A percentile compares a stretch with the other conserved stretches of the same genome.
Conservation (phyloP, 2,329 filamentous ascomycete genomes). For the Bipolaris victoriae region DNA sequence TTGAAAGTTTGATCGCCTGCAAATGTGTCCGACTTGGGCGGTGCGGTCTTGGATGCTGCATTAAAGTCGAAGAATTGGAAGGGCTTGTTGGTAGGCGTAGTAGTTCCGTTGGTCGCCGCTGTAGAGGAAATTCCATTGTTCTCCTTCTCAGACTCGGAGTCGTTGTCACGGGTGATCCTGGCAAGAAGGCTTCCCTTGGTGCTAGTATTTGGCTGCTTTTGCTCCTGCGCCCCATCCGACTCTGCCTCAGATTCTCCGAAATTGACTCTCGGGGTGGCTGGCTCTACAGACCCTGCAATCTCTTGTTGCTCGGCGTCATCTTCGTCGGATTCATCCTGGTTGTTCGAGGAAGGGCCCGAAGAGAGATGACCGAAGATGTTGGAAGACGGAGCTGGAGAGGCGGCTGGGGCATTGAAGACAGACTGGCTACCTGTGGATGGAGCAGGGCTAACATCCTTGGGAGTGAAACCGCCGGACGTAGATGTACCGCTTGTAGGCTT, state of each 20-base stretch:
- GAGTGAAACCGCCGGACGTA: conserved; percentile 31
- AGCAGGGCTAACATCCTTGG: conserved; percentile 39
- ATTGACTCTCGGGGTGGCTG: conserved; percentile 34
- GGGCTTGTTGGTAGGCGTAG: conserved; percentile 35
- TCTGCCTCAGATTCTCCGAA: conserved; percentile 32
- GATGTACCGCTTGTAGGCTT: conserved; percentile 33
- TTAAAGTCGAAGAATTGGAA: conserved; percentile 40
- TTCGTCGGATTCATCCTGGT: conserved; percentile 42
- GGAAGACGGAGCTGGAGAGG: conserved; percentile 26
- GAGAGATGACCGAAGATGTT: conserved; percentile 47
- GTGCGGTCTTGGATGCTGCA: conserved; percentile 36
- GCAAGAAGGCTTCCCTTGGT: conserved; percentile 33
- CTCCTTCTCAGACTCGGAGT: conserved; percentile 33
- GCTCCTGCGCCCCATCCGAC: conserved; percentile 32
- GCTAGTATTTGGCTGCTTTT: conserved; percentile 25
- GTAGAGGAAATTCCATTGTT: conserved; percentile 20
- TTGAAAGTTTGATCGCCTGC: conserved; percentile 49
- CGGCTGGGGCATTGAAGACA: conserved; percentile 38
- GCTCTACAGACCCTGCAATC: conserved; percentile 19
- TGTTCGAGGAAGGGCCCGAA: conserved; percentile 39
- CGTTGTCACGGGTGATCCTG: conserved; percentile 36
- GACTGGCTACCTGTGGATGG: conserved; percentile 40
- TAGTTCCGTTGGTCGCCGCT: conserved; percentile 32
- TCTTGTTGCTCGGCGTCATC: conserved; percentile 25
- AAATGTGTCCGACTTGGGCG: conserved; percentile 38